These are phyloP conservation scores for Brettanomyces anomalus DNA, from an alignment of 805 yeast genomes.

Conservation along the genomic window DNA sequence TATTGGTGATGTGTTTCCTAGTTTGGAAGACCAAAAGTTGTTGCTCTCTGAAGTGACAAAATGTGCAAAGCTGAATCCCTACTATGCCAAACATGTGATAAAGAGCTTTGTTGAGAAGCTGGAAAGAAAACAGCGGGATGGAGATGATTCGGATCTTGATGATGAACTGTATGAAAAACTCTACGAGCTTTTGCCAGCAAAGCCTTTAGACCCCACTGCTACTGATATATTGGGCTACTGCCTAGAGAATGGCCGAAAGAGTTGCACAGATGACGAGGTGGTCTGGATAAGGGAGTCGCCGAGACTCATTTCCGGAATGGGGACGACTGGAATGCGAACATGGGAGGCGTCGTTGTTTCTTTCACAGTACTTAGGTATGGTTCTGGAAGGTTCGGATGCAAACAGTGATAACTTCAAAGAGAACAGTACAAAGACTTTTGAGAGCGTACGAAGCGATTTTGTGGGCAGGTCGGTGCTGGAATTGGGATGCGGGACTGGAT, in stretches of 20 bases:
- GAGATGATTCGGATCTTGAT: conserved; percentile 20
- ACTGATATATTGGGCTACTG: conserved; percentile 30
- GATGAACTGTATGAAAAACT: conserved; percentile 37
- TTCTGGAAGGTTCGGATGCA: neutral
- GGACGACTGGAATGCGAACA: conserved; percentile 83
- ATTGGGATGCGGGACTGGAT: conserved; percentile 86
- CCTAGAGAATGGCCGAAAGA: conserved; percentile 13
- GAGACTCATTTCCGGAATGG: conserved; percentile 55
- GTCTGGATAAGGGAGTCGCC: conserved; percentile 51
- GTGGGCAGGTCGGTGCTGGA: conserved; percentile 43
- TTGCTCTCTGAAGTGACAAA: conserved; percentile 14
- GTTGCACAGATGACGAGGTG: conserved; percentile 4
- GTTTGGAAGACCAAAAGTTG: conserved; percentile 13
- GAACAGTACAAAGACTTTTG: neutral
- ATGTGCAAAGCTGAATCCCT: conserved; percentile 33
- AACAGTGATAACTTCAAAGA: too few relatives aligned
- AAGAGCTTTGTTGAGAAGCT: conserved; percentile 30
- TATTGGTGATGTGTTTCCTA: neutral
- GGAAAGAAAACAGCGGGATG: conserved; percentile 17
- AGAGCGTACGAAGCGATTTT: conserved; percentile 6
- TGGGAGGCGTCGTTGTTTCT: conserved; percentile 88
- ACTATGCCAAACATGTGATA: conserved; percentile 41
- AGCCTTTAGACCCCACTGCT: conserved; percentile 28
- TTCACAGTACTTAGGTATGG: conserved; percentile 36
- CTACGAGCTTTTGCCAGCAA: conserved; percentile 27